Evolutionary conservation across 2,329 filamentous ascomycete genomes (phyloP), one percentile per base, ranked within the genome.

Genomic region (Gliomastix tumulicola): DNA sequence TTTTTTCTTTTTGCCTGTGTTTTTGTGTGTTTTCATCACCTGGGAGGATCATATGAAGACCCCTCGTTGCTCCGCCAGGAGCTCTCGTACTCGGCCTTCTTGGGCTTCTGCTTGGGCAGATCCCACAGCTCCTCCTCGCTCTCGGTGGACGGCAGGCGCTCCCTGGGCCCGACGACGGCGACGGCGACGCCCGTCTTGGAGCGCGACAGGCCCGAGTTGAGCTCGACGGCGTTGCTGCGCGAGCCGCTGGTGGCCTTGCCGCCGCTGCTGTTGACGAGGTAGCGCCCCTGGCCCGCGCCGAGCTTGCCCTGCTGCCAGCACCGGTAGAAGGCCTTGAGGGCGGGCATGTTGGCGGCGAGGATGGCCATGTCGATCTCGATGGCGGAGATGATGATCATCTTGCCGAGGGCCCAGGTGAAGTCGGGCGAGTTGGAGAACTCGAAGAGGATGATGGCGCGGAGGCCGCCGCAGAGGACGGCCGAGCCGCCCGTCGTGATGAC

Each of bases 401-500:
- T 36, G 34, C 34, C 34, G 10, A 36, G 34, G 15, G 34, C 23
- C 34, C 34, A 36, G 25, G 22, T 30, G 34, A 36, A 36, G 34
- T 36, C 34, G 25, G 34, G 34, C 9, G 34, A 36, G 5, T 15
- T 16, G 34, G 34, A 6, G 16, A 36, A 36, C 22, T 36, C 34
- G 11, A n/a, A 13, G 23, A 36, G 23, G 34, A 36, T 30, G 23
- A 36, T 36, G 13, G 34, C 34, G 7, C 34, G 34, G 3, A 36
- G 23, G 18, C 34, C 34, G n/a, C 34, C 23, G 23, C 23, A 28
- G 3, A 36, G 34, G 5, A 36, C 34, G 34, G 34, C 34, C 15
- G 34, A 30, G 34, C 34, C 34, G 3, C 34, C 34, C 9, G 34
- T 21, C n/a, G 34, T 36, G 17, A 36, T 18, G 34, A 30, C 34